Evolutionary conservation across 164 flowering plant species (phyloP).

Genomic region (Tetrastigma voinierianum): DNA sequence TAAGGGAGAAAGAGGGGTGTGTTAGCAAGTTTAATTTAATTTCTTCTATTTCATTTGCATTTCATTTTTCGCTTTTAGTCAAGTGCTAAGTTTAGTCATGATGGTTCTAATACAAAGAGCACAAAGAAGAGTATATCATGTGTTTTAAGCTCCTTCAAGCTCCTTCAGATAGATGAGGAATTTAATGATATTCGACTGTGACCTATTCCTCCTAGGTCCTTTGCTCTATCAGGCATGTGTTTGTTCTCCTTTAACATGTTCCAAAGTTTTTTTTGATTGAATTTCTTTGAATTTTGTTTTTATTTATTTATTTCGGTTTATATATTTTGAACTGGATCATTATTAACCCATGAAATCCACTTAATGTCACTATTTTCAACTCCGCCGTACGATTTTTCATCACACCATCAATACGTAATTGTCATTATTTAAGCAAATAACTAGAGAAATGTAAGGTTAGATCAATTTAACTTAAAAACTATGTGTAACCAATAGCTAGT

Average conservation of each 20-base stretch:
- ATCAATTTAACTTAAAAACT: no score
- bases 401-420: no score
- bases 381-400: no score
- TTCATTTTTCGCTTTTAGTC: background rate
- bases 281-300: no score
- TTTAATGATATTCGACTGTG: slow-evolving; percentile 84
- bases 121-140: slow-evolving; percentile 99
- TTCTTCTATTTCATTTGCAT: background rate
- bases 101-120: slow-evolving; percentile 94
- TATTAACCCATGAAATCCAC: no score
- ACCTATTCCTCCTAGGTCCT: background rate
- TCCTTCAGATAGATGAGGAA: slow-evolving; percentile 96
- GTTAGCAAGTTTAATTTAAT: background rate
- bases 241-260: background rate
- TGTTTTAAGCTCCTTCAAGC: slow-evolving; percentile 95
- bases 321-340: no score
- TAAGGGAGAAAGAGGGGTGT: slow-evolving; percentile 94
- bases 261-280: no score
- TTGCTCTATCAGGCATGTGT: background rate
- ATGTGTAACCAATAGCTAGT: no score
- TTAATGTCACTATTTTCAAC: no score
- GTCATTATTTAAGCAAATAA: no score
- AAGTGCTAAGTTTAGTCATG: slow-evolving; percentile 11
- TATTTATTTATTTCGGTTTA: no score
- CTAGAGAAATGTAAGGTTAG: no score